These are phyloP conservation scores for Yarrowia phangngaensis DNA, from an alignment of 805 yeast genomes.

Conservation along the genomic window DNA sequence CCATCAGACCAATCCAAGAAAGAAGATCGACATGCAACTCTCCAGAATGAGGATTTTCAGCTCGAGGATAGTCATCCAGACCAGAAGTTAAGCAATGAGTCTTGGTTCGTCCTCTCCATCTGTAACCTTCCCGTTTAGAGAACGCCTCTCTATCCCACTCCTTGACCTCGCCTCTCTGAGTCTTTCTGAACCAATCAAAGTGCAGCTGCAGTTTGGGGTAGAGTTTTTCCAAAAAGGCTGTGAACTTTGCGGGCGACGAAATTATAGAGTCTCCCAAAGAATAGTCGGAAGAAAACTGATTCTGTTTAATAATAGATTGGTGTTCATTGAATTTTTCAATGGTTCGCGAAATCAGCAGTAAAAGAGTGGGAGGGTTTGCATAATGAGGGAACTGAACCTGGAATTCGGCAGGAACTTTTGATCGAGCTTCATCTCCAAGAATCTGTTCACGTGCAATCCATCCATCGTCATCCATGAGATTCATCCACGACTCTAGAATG, in stretches of 20 bases:
- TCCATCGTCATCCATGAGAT: constrained; percentile 79
- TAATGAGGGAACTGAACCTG: constrained; percentile 80
- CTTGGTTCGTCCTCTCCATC: constrained; percentile 91
- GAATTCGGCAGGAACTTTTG: constrained; percentile 80
- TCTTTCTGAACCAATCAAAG: constrained; percentile 76
- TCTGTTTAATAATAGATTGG: background rate
- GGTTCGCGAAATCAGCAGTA: constrained; percentile 54
- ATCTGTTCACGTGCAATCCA: constrained; percentile 98
- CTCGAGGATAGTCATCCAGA: constrained; percentile 91
- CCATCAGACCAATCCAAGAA: constrained; percentile 92
- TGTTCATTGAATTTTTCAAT: constrained; percentile 41
- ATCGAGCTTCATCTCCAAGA: constrained; percentile 83
- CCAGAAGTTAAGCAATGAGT: constrained; percentile 90
- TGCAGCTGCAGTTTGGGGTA: constrained; percentile 76
- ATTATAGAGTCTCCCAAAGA: constrained; percentile 7
- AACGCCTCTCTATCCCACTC: constrained; percentile 61
- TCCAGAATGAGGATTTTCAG: constrained; percentile 72
- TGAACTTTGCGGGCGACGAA: constrained; percentile 27
- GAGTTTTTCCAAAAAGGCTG: constrained; percentile 44
- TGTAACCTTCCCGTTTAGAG: constrained; percentile 60
- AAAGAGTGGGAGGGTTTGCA: constrained; percentile 93
- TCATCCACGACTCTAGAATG: constrained; percentile 82
- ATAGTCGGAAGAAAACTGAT: constrained; percentile 3
- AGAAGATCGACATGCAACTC: constrained; percentile 87
- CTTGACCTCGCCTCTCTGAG: constrained; percentile 71